A percentile compares a stretch with the other conserved stretches of the same genome.
Conservation (phyloP, 2,329 filamentous ascomycete species). For the Elsinoe ampelina region DNA sequence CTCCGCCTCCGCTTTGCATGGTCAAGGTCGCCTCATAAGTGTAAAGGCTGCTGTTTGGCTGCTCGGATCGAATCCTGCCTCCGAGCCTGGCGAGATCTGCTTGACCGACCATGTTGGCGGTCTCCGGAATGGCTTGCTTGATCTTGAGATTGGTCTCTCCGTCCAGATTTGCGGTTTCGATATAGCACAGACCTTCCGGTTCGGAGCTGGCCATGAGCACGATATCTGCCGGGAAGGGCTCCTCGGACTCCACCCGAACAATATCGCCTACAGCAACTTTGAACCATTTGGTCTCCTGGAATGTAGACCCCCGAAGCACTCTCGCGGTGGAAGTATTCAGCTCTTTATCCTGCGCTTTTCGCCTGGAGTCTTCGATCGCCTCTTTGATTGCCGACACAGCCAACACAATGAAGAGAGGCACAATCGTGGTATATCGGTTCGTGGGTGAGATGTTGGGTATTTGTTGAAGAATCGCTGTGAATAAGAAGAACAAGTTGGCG, state of each 20-base stretch:
- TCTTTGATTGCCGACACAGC: slow-evolving; percentile 95
- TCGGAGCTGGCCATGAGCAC: slow-evolving; percentile 91
- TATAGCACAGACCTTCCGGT: slow-evolving; percentile 94
- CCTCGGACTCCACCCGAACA: slow-evolving; percentile 83
- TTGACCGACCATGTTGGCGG: slow-evolving; percentile 74
- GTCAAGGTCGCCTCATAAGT: slow-evolving; percentile 96
- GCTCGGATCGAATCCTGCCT: slow-evolving; percentile 83
- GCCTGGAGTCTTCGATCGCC: slow-evolving; percentile 82
- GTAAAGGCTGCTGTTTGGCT: slow-evolving; percentile 96
- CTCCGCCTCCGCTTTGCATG: slow-evolving; percentile 78
- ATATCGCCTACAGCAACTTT: slow-evolving; percentile 90
- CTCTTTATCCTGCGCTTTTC: slow-evolving; percentile 75
- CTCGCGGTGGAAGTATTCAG: slow-evolving; percentile 81
- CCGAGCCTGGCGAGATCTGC: slow-evolving; percentile 76
- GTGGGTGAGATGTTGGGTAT: slow-evolving; percentile 92
- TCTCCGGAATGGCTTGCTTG: slow-evolving; percentile 94
- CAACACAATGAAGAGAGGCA: slow-evolving; percentile 80
- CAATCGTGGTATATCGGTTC: slow-evolving; percentile 92
- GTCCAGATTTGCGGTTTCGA: slow-evolving; percentile 95
- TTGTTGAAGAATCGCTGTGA: slow-evolving; percentile 88
- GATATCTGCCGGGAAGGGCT: slow-evolving; percentile 88
- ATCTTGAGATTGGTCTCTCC: slow-evolving; percentile 98
- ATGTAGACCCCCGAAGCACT: slow-evolving; percentile 72
- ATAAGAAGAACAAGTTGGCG: slow-evolving; percentile 98
- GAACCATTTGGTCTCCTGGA: slow-evolving; percentile 86